Conservation (phyloP, 257 asterid genomes). For the Solanum infundibuliforme region DNA sequence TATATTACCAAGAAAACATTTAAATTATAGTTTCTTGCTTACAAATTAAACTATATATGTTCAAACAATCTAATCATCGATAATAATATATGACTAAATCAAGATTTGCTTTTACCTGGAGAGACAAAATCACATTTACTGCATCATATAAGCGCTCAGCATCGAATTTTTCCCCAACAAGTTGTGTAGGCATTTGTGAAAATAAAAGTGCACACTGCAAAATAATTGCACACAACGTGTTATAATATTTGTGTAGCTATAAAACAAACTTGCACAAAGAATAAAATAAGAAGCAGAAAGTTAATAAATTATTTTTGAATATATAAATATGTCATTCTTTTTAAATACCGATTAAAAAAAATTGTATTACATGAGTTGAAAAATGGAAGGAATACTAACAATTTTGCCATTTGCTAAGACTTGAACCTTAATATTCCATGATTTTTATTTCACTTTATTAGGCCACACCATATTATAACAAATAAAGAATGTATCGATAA, state of each 20-base stretch:
- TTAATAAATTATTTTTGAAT: no score
- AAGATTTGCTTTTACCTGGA: slow-evolving; percentile 22
- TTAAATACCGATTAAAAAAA: no score
- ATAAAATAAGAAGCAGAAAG: no score
- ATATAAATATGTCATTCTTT: neutral
- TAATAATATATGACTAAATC: neutral
- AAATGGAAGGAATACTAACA: neutral
- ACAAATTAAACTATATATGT: neutral
- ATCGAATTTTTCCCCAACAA: slow-evolving; percentile 26
- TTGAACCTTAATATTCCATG: neutral
- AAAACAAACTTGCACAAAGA: neutral
- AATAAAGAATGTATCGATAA: neutral
- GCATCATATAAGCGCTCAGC: slow-evolving; percentile 30
- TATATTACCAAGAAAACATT: neutral
- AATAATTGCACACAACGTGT: neutral
- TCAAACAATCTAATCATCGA: neutral
- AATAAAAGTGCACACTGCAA: slow-evolving; percentile 25
- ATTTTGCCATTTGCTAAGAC: neutral
- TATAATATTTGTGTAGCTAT: neutral
- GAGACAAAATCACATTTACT: slow-evolving; percentile 34
- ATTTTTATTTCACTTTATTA: neutral
- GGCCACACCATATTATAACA: no score
- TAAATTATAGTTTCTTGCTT: neutral
- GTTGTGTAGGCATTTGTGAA: slow-evolving; percentile 23
- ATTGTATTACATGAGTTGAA: no score